Percentiles rank a stretch among this genome's conserved stretches.
These are phyloP conservation scores for Chaetomiaceae sp. DNA, from an alignment of 2,329 filamentous ascomycete species.

Conservation along the genomic window DNA sequence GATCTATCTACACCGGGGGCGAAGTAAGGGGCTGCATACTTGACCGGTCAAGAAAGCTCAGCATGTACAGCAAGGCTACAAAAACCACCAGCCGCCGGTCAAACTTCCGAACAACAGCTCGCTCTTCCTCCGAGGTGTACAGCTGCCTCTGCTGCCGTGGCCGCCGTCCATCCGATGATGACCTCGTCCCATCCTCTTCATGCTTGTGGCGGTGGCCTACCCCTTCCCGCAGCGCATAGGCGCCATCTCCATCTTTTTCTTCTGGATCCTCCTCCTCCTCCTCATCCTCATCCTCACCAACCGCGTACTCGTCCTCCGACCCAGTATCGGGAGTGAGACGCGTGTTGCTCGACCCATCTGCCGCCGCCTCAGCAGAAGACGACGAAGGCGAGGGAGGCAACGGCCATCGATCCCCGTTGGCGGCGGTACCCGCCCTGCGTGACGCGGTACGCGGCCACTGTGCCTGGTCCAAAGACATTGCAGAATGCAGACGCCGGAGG, in stretches of 20 bases:
- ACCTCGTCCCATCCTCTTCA: neutral
- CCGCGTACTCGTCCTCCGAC: slow-evolving; percentile 2
- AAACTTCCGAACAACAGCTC: slow-evolving; percentile 65
- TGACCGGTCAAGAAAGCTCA: slow-evolving; percentile 81
- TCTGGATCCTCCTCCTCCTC: neutral
- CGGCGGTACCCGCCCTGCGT: neutral
- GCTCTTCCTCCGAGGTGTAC: slow-evolving; percentile 66
- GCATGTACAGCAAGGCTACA: slow-evolving; percentile 74
- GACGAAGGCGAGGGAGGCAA: neutral
- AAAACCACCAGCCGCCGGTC: slow-evolving; percentile 76
- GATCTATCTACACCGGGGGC: too few species aligned
- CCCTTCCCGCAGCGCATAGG: neutral
- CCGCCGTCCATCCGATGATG: slow-evolving; percentile 8
- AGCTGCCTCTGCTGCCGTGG: slow-evolving; percentile 27
- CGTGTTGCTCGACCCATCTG: neutral
- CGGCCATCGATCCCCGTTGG: neutral
- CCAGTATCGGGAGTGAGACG: slow-evolving; percentile 6
- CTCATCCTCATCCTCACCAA: neutral
- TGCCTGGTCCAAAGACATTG: neutral
- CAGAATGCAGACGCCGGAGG: too few species aligned
- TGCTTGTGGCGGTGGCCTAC: neutral
- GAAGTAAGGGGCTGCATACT: slow-evolving; percentile 51
- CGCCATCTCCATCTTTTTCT: slow-evolving; percentile 3
- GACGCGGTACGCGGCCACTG: neutral
- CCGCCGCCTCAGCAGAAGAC: neutral